Base-by-base conservation (phyloP, 345 rosid genomes). In the Turnera subulata region DNA sequence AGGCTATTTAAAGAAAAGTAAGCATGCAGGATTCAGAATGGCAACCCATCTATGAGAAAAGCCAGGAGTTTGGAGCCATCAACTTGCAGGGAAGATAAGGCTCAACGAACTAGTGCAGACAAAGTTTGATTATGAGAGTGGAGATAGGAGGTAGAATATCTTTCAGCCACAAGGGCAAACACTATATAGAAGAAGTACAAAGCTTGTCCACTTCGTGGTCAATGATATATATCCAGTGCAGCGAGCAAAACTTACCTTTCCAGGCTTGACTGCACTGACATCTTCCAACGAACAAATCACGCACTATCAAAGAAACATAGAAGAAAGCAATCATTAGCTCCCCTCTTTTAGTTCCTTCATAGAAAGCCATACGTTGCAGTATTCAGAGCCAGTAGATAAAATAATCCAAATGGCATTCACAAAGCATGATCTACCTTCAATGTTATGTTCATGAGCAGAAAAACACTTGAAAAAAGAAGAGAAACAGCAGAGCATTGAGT, bases 201-300 rank as follows among this genome's bases (percentile, higher is more conserved):
- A n/a, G n/a, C n/a, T n/a, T n/a, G n/a, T n/a, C n/a, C n/a, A n/a
- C n/a, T n/a, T n/a, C n/a, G n/a, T n/a, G n/a, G n/a, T n/a, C n/a
- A n/a, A n/a, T n/a, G n/a, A n/a, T n/a, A n/a, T n/a, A n/a, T n/a
- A n/a, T n/a, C n/a, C n/a, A n/a, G 35, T 29, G 35, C 5, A 29
- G 8, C 35, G n/a, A 46, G 39, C 58, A 17, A 50, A 40, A 64
- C 66, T 59, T 17, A 71, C 98, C 98, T 86, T 84, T 62, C 96
- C 98, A 23, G 93, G 96, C 78, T 87, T 83, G 35, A 84, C 71
- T 29, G 69, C 38, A 53, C 71, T 78, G 74, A 81, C 85, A 55
- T 93, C 99, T 79, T 89, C 97, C 65, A 93, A 75, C 45, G 99
- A 89, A 63, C 99, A 93, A 54, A 93, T 85, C 48, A 74, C 99